phyloP scores from a whole-genome alignment of 441 rosid species.

The Gossypium laxum region DNA sequence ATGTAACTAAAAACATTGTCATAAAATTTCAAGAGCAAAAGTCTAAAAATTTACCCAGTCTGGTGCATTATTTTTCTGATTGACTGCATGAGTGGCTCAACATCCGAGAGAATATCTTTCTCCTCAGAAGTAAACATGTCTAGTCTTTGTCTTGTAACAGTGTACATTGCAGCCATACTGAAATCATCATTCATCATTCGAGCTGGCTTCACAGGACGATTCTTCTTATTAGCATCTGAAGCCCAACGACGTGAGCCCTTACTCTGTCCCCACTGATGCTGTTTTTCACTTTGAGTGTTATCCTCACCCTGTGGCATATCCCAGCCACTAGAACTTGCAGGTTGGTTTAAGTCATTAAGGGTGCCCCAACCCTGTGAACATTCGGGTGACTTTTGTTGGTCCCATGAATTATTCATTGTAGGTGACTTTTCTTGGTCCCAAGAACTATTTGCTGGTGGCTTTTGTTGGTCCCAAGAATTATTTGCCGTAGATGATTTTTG shows the following conservation, averaged over 20 bases:
- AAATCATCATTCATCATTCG: conserved; percentile 24
- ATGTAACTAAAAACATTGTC: neutral
- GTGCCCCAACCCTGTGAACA: conserved; percentile 6
- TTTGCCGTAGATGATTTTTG: neutral
- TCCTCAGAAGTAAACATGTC: conserved; percentile 79
- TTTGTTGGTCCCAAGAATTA: neutral
- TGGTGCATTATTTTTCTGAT: conserved; percentile 54
- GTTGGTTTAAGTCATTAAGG: neutral
- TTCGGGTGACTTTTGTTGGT: conserved; percentile 10
- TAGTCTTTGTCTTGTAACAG: conserved; percentile 55
- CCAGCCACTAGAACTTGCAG: conserved; percentile 18
- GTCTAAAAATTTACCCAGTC: conserved; percentile 40
- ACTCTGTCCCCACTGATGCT: conserved; percentile 32
- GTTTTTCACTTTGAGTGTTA: conserved; percentile 27
- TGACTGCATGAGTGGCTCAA: conserved; percentile 60
- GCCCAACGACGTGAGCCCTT: conserved; percentile 39
- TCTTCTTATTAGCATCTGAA: conserved; percentile 35
- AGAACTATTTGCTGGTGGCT: neutral
- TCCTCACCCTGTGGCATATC: conserved; percentile 19
- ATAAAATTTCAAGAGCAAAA: neutral
- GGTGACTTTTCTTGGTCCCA: conserved; percentile 7
- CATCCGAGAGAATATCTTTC: conserved; percentile 52
- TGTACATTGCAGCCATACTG: conserved; percentile 28
- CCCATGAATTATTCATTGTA: neutral
- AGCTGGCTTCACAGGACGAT: conserved; percentile 39